Base-by-base conservation (phyloP, 192 early-diverging fungal genomes). In the Coemansia interrupta region DNA sequence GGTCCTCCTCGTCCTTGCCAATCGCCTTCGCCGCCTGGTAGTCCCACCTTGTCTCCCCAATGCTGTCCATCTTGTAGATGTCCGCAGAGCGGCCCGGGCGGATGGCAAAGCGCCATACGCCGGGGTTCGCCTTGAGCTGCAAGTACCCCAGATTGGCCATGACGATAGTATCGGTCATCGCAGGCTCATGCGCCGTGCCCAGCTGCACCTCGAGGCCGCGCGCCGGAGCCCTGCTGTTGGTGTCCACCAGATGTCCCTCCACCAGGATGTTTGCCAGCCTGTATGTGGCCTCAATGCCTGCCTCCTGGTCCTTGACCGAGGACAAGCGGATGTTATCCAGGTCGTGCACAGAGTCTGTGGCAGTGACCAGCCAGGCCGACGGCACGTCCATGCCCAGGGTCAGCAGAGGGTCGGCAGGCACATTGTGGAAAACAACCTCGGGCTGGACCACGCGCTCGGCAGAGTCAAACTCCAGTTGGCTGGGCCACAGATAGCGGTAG, bases 71-170 rank as follows among this genome's bases (percentile, higher is more conserved):
- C 39, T 80, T 68, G 70, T 88, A 99, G 8, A 97, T 72, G 22
- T 96, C 85, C 2, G 64, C 60, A 0, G 94, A 94, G 13, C 90
- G 86, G 0, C 96, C 96, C 13, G 84, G 82, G 24, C 96, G 83
- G 18, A 97, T 69, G 11, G 72, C 61, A 44, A 99, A 82, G 32
- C 72, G 68, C 94, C 93, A 99, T 3, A 92, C 83, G 50, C 95
- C 95, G 9, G 95, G 93, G 56, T 85, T 85, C 5, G 94, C 94
- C 68, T 95, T 93, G 48, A 99, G 83, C 73, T 99, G 96, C 52
- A 99, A 75, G 61, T 99, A 99, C 3, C 96, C 96, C 14, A 95
- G 82, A 41, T 99, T 99, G n/a, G 92, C 92, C 96, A 99, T 99
- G 1, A 96, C 92, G 41, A 96, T 92, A 4, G 95, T 99, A 60